Evolutionary conservation across 2,329 filamentous ascomycete genomes (phyloP).

Genomic region (Beauveria brongniartii): DNA sequence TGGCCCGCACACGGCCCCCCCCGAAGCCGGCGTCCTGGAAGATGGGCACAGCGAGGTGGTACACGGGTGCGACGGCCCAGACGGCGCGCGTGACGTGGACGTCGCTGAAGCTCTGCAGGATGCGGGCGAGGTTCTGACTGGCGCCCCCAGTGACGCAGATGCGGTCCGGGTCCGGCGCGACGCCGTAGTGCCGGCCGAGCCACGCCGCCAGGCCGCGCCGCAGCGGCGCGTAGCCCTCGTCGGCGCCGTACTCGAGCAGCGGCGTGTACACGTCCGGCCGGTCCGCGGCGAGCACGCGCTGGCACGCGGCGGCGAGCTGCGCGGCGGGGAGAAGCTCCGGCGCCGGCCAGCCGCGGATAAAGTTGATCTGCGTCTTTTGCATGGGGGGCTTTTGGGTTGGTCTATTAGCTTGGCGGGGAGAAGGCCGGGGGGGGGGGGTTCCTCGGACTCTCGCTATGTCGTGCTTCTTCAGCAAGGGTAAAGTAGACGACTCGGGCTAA

Average conservation of each 20-base stretch:
- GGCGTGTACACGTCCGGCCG: slow-evolving; percentile 46
- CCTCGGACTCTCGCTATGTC: neutral
- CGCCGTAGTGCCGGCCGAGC: slow-evolving; percentile 55
- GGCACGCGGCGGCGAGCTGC: slow-evolving; percentile 53
- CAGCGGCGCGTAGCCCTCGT: slow-evolving; percentile 64
- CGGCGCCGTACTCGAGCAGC: slow-evolving; percentile 72
- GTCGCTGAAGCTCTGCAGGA: slow-evolving; percentile 75
- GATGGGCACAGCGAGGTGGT: slow-evolving; percentile 77
- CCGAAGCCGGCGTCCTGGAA: slow-evolving; percentile 74
- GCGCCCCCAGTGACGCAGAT: slow-evolving; percentile 82
- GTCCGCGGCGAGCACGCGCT: slow-evolving; percentile 49
- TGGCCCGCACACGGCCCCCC: slow-evolving; percentile 50
- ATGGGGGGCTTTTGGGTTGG: neutral
- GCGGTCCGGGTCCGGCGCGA: slow-evolving; percentile 39
- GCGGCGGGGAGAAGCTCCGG: slow-evolving; percentile 55
- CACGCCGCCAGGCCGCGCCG: slow-evolving; percentile 61
- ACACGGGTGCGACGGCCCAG: slow-evolving; percentile 77
- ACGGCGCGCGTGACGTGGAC: slow-evolving; percentile 64
- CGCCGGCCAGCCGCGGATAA: slow-evolving; percentile 61
- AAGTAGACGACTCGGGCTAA: no score
- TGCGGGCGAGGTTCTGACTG: slow-evolving; percentile 69
- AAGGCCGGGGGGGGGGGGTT: neutral
- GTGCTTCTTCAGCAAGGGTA: neutral
- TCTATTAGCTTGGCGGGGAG: neutral
- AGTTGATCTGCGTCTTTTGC: slow-evolving; percentile 42